Percentiles rank a stretch among this genome's conserved stretches.
Conservation (phyloP, 2,329 filamentous ascomycete species). For the Xylariaceae sp. region DNA sequence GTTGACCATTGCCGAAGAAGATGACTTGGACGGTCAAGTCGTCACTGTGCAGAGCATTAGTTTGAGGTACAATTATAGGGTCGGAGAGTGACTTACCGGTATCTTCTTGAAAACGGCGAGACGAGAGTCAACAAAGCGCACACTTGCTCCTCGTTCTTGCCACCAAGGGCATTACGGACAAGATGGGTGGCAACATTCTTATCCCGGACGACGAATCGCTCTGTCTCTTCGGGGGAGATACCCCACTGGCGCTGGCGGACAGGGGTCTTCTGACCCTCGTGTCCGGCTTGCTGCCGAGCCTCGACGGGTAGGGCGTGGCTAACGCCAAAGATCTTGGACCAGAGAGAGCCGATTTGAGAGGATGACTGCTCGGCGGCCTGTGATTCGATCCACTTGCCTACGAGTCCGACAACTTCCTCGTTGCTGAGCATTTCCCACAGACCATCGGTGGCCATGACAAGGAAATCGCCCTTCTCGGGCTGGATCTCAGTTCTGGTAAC, state of each 20-base stretch:
- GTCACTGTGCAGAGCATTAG: conserved; percentile 54
- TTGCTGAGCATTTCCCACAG: conserved; percentile 99
- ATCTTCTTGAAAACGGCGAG: conserved; percentile 83
- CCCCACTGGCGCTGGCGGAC: conserved; percentile 91
- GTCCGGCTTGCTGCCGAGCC: conserved; percentile 42
- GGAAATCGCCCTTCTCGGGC: conserved; percentile 85
- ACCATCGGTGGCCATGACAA: conserved; percentile 94
- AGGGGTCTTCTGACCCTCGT: conserved; percentile 74
- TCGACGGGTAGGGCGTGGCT: conserved; percentile 69
- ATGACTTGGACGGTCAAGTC: conserved; percentile 97
- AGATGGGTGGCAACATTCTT: conserved; percentile 95
- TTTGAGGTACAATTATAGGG: background rate
- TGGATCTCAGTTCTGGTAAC: conserved; percentile 90
- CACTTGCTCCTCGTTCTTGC: conserved; percentile 88
- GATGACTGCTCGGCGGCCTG: conserved; percentile 49
- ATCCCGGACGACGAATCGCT: conserved; percentile 89
- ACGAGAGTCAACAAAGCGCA: conserved; percentile 87
- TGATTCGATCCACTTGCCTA: conserved; percentile 92
- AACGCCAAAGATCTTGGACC: conserved; percentile 60
- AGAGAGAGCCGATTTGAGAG: conserved; percentile 64
- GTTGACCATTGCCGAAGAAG: conserved; percentile 83
- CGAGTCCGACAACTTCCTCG: conserved; percentile 92
- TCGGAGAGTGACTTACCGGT: conserved; percentile 56
- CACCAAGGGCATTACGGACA: conserved; percentile 89
- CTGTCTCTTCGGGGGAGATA: conserved; percentile 64